These are phyloP conservation scores for Trichoderma koningiopsis DNA, from an alignment of 2,329 filamentous ascomycete genomes.

Conservation along the genomic window DNA sequence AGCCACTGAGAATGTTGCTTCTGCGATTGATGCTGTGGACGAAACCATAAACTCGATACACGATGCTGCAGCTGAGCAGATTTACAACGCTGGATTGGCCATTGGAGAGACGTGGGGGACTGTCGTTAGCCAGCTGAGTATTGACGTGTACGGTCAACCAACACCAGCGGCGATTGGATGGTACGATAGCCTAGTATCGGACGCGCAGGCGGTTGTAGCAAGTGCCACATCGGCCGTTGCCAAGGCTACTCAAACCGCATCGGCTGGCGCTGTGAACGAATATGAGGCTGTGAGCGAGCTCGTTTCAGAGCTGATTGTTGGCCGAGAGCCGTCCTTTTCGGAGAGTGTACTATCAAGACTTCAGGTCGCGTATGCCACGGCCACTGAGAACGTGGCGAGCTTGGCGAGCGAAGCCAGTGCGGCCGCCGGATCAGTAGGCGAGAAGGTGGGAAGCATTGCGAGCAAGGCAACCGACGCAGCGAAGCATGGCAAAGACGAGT, in stretches of 20 bases:
- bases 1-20: constrained; percentile 47
- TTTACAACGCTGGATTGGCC: constrained; percentile 41
- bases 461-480: constrained; percentile 47
- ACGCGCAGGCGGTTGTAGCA: constrained; percentile 60
- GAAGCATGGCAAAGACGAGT: constrained; percentile 46
- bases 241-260: constrained; percentile 61
- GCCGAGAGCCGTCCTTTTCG: constrained; percentile 78
- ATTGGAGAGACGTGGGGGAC: constrained; percentile 46
- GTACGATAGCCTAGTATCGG: constrained; percentile 51
- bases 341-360: constrained; percentile 77
- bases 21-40: constrained; percentile 43
- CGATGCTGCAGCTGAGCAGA: constrained; percentile 49
- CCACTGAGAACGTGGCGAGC: constrained; percentile 56
- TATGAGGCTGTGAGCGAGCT: constrained; percentile 71
- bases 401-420: constrained; percentile 40
- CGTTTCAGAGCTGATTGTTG: constrained; percentile 73
- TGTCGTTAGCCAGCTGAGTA: constrained; percentile 63
- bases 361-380: constrained; percentile 70
- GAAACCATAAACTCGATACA: constrained; percentile 44
- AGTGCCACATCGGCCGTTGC: constrained; percentile 54
- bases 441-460: constrained; percentile 43
- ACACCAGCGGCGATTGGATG: constrained; percentile 59
- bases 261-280: constrained; percentile 61
- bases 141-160: constrained; percentile 71
- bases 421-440: constrained; percentile 39